A percentile compares a stretch with the other conserved stretches of the same genome.
These are phyloP conservation scores for Saccharomycopsis amapae DNA, from an alignment of 805 yeast genomes.

Conservation along the genomic window DNA sequence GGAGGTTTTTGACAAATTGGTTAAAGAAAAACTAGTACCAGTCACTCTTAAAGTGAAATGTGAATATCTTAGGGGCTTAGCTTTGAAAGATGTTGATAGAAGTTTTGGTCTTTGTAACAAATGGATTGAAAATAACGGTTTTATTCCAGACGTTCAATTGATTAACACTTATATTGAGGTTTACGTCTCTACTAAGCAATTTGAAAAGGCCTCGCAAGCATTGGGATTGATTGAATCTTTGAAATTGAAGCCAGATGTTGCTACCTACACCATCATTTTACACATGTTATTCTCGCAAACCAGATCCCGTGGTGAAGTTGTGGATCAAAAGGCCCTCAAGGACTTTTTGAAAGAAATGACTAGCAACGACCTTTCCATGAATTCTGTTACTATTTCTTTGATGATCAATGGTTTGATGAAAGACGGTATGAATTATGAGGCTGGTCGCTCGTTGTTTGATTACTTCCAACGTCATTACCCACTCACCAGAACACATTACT, in stretches of 20 bases:
- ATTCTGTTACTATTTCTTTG: slow-evolving; percentile 42
- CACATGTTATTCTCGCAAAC: slow-evolving; percentile 45
- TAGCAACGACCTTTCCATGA: slow-evolving; percentile 32
- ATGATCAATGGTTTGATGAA: slow-evolving; percentile 48
- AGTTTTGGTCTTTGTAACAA: slow-evolving; percentile 17
- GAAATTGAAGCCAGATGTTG: slow-evolving; percentile 47
- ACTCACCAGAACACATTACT: slow-evolving; percentile 30
- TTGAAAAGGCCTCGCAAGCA: slow-evolving; percentile 41
- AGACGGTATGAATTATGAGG: slow-evolving; percentile 37
- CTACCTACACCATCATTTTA: slow-evolving; percentile 54
- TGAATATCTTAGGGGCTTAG: slow-evolving; percentile 24
- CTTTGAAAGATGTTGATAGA: slow-evolving; percentile 14
- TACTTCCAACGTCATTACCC: slow-evolving; percentile 38
- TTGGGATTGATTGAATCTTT: slow-evolving; percentile 38
- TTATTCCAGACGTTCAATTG: slow-evolving; percentile 39
- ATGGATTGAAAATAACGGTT: slow-evolving; percentile 25
- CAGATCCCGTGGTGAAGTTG: slow-evolving; percentile 36
- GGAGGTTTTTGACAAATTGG: slow-evolving; percentile 31
- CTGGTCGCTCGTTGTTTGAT: slow-evolving; percentile 46
- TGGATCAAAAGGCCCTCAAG: slow-evolving; percentile 33
- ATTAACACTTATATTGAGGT: slow-evolving; percentile 45
- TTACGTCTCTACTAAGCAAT: slow-evolving; percentile 35
- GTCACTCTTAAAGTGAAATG: slow-evolving; percentile 18
- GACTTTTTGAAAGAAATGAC: slow-evolving; percentile 37
- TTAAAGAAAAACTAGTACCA: slow-evolving; percentile 28